Evolutionary conservation across 2,329 filamentous ascomycete species (phyloP).

Genomic region (Penicillium corylophilum): DNA sequence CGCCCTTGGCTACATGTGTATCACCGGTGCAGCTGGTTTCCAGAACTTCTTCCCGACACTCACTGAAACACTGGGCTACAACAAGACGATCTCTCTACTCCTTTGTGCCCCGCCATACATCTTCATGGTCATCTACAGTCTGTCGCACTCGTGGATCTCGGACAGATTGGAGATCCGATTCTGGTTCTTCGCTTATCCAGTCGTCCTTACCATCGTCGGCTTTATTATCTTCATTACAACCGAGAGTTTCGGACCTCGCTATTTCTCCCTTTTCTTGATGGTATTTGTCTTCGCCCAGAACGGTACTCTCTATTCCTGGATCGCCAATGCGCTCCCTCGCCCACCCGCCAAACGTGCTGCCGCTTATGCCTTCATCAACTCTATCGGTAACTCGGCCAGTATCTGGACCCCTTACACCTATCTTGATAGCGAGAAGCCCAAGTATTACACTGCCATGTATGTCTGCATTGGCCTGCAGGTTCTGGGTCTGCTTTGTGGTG

Average conservation of each 20-base stretch:
- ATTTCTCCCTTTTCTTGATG: constrained; percentile 58
- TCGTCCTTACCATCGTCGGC: constrained; percentile 52
- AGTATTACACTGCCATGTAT: constrained; percentile 44
- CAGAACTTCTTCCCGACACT: constrained; percentile 59
- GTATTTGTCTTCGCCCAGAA: constrained; percentile 54
- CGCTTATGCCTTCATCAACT: constrained; percentile 57
- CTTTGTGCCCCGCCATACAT: constrained; percentile 56
- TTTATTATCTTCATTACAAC: constrained; percentile 57
- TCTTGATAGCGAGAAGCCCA: constrained; percentile 36
- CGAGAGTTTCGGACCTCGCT: constrained; percentile 52
- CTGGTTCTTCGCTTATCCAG: constrained; percentile 55
- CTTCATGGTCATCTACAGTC: constrained; percentile 52
- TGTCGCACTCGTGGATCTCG: constrained; percentile 46
- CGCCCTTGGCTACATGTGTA: constrained; percentile 47
- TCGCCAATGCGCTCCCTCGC: constrained; percentile 51
- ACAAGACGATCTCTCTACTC: constrained; percentile 49
- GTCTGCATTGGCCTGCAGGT: constrained; percentile 44
- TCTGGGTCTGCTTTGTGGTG: constrained; percentile 35
- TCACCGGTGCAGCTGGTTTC: constrained; percentile 50
- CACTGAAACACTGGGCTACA: constrained; percentile 47
- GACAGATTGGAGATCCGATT: constrained; percentile 49
- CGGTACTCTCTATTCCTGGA: constrained; percentile 38
- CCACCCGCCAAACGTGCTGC: constrained; percentile 57
- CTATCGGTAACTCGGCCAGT: constrained; percentile 52
- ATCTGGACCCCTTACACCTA: constrained; percentile 57